These are phyloP conservation scores for Pisolithus microcarpus DNA, from an alignment of 768 basidiomycete species.

Conservation along the genomic window DNA sequence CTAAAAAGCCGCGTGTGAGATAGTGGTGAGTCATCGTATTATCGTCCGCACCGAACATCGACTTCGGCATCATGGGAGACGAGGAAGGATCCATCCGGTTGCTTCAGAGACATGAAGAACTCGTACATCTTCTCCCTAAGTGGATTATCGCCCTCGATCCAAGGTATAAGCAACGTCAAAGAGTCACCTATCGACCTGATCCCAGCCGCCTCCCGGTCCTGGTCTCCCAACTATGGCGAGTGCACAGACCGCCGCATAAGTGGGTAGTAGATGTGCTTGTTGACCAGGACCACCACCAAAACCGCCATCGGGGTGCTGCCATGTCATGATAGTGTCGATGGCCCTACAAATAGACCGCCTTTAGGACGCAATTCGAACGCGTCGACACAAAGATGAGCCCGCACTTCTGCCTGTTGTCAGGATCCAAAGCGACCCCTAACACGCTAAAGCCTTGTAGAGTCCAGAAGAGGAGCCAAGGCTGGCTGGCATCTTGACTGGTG, in stretches of 20 bases:
- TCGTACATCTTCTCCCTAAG: slow-evolving; percentile 69
- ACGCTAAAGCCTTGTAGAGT: slow-evolving; percentile 76
- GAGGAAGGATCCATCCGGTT: slow-evolving; percentile 87
- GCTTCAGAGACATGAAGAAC: slow-evolving; percentile 90
- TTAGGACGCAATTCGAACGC: background rate
- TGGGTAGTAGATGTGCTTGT: slow-evolving; percentile 78
- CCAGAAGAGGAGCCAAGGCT: slow-evolving; percentile 96
- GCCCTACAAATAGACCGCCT: slow-evolving; percentile 37
- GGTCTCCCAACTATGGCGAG: slow-evolving; percentile 76
- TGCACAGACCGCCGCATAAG: slow-evolving; percentile 81
- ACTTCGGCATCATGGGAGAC: slow-evolving; percentile 86
- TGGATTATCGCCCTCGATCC: background rate
- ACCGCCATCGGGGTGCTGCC: slow-evolving; percentile 83
- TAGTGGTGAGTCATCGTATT: background rate
- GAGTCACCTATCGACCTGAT: slow-evolving; percentile 70
- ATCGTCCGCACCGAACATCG: slow-evolving; percentile 69
- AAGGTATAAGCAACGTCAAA: too few relatives aligned
- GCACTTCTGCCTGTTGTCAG: slow-evolving; percentile 68
- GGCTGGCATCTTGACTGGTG: slow-evolving; percentile 83
- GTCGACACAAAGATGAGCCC: slow-evolving; percentile 11
- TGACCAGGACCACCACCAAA: slow-evolving; percentile 92
- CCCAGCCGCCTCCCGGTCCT: slow-evolving; percentile 75
- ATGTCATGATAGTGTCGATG: slow-evolving; percentile 71
- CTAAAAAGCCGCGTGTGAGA: slow-evolving; percentile 30
- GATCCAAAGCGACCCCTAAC: slow-evolving; percentile 73